Percentiles rank a stretch among this genome's conserved stretches.
Evolutionary conservation across 1,139 yeast genomes (phyloP).

Genomic region (Hyphopichia khmerensis): DNA sequence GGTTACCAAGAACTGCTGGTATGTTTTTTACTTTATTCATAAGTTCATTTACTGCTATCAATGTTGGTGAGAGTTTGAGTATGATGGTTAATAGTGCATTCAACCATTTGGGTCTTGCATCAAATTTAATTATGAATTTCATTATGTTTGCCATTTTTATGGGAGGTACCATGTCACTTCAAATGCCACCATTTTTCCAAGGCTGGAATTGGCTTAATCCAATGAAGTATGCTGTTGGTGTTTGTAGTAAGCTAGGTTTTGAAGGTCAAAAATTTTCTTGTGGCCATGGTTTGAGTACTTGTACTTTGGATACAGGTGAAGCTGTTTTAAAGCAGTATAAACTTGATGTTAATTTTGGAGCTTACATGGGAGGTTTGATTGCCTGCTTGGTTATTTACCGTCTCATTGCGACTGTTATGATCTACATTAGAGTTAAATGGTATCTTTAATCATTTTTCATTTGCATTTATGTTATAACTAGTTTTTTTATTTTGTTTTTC

Average conservation of each 20-base stretch:
- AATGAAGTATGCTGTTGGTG: conserved; percentile 64
- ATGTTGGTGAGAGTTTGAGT: conserved; percentile 83
- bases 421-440: conserved; percentile 29
- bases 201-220: conserved; percentile 77
- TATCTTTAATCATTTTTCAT: conserved; percentile 5
- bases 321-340: conserved; percentile 34
- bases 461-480: neutral
- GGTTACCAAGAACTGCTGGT: conserved; percentile 66
- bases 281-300: conserved; percentile 15
- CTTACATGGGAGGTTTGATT: conserved; percentile 35
- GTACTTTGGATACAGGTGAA: conserved; percentile 35
- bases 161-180: conserved; percentile 84
- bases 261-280: conserved; percentile 33
- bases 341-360: conserved; percentile 28
- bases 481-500: neutral
- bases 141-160: conserved; percentile 71
- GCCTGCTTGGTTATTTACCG: conserved; percentile 38
- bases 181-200: conserved; percentile 66
- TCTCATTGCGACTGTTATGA: conserved; percentile 23
- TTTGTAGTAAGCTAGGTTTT: conserved; percentile 42
- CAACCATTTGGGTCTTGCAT: conserved; percentile 75
- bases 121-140: conserved; percentile 63
- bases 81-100: conserved; percentile 74
- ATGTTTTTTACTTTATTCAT: conserved; percentile 69
- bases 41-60: conserved; percentile 53